Conservation (phyloP, 148 eudicot species). For the Limonium bicolor region DNA sequence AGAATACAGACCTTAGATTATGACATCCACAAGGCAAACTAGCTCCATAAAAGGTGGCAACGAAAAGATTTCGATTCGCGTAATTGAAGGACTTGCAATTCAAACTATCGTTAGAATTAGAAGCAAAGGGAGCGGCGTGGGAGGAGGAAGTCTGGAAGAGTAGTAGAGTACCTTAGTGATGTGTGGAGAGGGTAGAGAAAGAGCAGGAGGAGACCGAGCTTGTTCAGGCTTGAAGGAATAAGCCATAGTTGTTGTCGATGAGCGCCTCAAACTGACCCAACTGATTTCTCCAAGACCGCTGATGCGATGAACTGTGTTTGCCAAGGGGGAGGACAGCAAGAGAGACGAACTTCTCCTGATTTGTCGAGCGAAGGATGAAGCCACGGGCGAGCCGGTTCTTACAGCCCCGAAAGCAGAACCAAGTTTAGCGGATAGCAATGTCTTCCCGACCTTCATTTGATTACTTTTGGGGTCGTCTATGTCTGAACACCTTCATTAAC, state of each 20-base stretch:
- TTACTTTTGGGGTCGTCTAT: no score
- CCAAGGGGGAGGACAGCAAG: no score
- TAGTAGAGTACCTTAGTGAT: constrained; percentile 33
- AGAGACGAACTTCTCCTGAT: no score
- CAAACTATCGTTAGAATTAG: neutral
- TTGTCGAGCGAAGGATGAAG: no score
- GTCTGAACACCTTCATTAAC: no score
- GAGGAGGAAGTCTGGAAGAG: neutral
- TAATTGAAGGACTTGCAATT: neutral
- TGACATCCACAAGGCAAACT: neutral
- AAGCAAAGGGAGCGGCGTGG: neutral
- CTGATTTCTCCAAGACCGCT: no score
- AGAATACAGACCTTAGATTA: neutral
- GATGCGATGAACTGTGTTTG: no score
- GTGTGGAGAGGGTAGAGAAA: constrained; percentile 40
- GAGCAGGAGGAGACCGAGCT: constrained; percentile 66
- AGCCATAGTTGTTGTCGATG: constrained; percentile 41
- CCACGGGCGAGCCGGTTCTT: no score
- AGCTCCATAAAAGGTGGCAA: neutral
- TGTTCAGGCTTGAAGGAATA: constrained; percentile 38
- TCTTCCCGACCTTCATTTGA: no score
- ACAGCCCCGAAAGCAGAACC: no score
- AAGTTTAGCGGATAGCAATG: no score
- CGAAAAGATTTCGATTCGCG: no score
- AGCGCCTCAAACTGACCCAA: constrained; percentile 2